phyloP scores from a whole-genome alignment of 2,329 filamentous ascomycete species.

The Knoxdaviesia proteae region DNA sequence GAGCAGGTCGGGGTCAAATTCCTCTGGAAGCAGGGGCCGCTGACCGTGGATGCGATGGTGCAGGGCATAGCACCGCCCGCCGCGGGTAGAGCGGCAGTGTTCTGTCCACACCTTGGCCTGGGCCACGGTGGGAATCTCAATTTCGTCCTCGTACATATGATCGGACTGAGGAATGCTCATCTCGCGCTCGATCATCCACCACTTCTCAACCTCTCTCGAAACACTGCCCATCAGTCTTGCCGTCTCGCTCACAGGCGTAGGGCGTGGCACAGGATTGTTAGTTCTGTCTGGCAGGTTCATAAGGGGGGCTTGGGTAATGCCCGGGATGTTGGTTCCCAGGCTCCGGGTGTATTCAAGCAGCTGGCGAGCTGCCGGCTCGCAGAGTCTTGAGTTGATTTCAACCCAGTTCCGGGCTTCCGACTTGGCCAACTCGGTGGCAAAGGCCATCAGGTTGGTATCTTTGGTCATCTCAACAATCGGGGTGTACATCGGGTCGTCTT shows the following conservation, averaged over 20 bases:
- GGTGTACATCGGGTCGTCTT: slow-evolving; percentile 12
- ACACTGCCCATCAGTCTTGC: slow-evolving; percentile 12
- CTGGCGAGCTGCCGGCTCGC: slow-evolving; percentile 30
- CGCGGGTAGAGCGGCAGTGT: slow-evolving; percentile 17
- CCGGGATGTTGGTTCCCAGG: slow-evolving; percentile 25
- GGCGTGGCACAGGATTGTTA: too few relatives aligned
- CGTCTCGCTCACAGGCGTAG: too few relatives aligned
- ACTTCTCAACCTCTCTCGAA: slow-evolving; percentile 42
- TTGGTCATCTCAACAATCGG: slow-evolving; percentile 1
- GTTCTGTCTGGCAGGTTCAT: too few relatives aligned
- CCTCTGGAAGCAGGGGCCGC: too few relatives aligned
- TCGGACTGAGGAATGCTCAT: slow-evolving; percentile 11
- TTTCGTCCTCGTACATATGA: slow-evolving; percentile 34
- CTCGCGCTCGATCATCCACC: slow-evolving; percentile 29
- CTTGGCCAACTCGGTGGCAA: slow-evolving; percentile 33
- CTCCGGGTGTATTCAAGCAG: slow-evolving; percentile 32
- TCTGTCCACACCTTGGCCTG: slow-evolving; percentile 35
- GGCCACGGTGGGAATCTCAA: slow-evolving; percentile 38
- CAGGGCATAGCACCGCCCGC: too few relatives aligned
- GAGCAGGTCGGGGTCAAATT: too few relatives aligned
- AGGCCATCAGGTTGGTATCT: slow-evolving; percentile 21
- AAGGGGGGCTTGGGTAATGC: slow-evolving; percentile 10
- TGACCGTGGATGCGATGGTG: too few relatives aligned
- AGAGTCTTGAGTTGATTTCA: slow-evolving; percentile 37
- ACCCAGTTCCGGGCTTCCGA: slow-evolving; percentile 42